A percentile compares a stretch with the other conserved stretches of the same genome.
Conservation (phyloP, 192 early-diverging fungal species). For the Coemansia erecta region DNA sequence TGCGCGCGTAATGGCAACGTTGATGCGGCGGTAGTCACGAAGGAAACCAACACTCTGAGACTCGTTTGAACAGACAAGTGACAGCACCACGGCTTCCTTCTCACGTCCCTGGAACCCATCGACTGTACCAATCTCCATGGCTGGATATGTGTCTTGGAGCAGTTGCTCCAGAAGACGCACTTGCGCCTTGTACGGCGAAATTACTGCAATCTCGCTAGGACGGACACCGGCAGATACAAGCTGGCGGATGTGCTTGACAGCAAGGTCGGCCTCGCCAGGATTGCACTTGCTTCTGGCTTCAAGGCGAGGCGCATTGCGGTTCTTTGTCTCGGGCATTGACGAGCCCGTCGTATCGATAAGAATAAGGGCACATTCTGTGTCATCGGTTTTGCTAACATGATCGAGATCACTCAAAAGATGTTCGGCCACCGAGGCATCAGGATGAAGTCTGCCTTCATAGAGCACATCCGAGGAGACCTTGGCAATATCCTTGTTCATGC, state of each 20-base stretch:
- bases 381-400: slow-evolving; percentile 59
- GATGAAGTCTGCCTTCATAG: slow-evolving; percentile 67
- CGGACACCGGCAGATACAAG: slow-evolving; percentile 65
- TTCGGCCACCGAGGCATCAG: slow-evolving; percentile 61
- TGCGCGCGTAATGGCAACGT: slow-evolving; percentile 88
- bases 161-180: slow-evolving; percentile 56
- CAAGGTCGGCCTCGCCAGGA: slow-evolving; percentile 70
- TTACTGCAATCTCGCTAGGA: slow-evolving; percentile 72
- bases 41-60: slow-evolving; percentile 82
- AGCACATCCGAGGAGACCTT: slow-evolving; percentile 65
- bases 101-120: slow-evolving; percentile 94
- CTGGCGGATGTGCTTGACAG: slow-evolving; percentile 58
- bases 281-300: slow-evolving; percentile 69
- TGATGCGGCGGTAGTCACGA: slow-evolving; percentile 74
- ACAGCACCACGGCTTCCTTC: slow-evolving; percentile 80
- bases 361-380: slow-evolving; percentile 60
- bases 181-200: slow-evolving; percentile 85
- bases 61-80: slow-evolving; percentile 78
- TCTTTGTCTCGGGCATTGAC: slow-evolving; percentile 40
- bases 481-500: slow-evolving; percentile 85
- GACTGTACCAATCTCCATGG: slow-evolving; percentile 78
- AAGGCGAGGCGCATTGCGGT: slow-evolving; percentile 11
- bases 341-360: slow-evolving; percentile 68
- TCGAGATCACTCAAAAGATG: slow-evolving; percentile 67
- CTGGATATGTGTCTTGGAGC: slow-evolving; percentile 57